Evolutionary conservation across 2,329 filamentous ascomycete genomes (phyloP).

Genomic region (Colletotrichum magnum): DNA sequence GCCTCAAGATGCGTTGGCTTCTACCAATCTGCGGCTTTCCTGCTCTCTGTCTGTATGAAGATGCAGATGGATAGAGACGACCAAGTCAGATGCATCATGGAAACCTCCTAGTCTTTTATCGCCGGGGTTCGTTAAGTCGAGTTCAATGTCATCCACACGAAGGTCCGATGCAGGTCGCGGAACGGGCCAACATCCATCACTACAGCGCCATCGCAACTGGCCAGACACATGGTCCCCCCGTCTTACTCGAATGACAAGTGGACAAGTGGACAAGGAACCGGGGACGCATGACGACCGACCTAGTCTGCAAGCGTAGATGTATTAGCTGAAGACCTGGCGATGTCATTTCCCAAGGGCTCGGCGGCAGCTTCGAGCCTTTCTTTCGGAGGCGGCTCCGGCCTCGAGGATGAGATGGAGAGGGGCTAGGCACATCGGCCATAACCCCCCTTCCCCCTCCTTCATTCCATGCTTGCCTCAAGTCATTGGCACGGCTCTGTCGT

Average conservation of each 20-base stretch:
- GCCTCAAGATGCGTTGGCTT: too few relatives aligned
- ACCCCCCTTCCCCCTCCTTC: slow-evolving; percentile 3
- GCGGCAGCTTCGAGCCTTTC: slow-evolving; percentile 14
- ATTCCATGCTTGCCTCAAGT: too few relatives aligned
- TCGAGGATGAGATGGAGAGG: not conserved
- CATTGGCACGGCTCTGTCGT: too few relatives aligned
- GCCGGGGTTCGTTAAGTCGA: not conserved
- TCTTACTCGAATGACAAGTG: not conserved
- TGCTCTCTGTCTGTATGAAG: not conserved
- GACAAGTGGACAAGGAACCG: slow-evolving; percentile 13
- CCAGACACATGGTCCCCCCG: slow-evolving; percentile 2
- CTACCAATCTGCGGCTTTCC: not conserved
- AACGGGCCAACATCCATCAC: slow-evolving; percentile 5
- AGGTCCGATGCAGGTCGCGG: not conserved
- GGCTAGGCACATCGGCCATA: not conserved
- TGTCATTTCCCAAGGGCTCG: slow-evolving; percentile 3
- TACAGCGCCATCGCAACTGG: not conserved
- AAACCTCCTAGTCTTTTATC: slow-evolving; percentile 23
- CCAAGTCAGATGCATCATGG: not conserved
- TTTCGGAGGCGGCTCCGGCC: slow-evolving; percentile 32
- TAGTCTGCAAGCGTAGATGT: slow-evolving; percentile 25
- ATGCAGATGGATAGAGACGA: not conserved
- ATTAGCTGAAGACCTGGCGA: not conserved
- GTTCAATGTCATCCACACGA: not conserved
- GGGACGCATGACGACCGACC: slow-evolving; percentile 30